A percentile compares a stretch with the other conserved stretches of the same genome.
Evolutionary conservation across 2,329 filamentous ascomycete species (phyloP).

Genomic region (Fusarium clavum): DNA sequence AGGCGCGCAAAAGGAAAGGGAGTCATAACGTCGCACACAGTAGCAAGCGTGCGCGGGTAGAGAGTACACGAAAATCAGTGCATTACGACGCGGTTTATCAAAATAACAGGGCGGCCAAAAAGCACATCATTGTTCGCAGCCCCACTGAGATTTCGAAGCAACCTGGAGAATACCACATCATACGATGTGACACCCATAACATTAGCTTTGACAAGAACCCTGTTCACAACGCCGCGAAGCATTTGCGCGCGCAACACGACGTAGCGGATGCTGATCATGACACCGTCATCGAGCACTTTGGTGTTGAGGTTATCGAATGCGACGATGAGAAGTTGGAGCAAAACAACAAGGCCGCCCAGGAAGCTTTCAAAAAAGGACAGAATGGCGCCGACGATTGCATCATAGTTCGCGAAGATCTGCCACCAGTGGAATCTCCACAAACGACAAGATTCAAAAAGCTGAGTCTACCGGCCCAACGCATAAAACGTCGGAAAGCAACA

Average conservation of each 20-base stretch:
- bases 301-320: slow-evolving; percentile 25
- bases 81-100: slow-evolving; percentile 34
- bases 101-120: slow-evolving; percentile 28
- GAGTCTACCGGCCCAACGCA: not conserved
- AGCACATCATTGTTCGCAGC: slow-evolving; percentile 29
- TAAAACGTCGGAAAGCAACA: not conserved
- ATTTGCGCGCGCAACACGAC: slow-evolving; percentile 22
- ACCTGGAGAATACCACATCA: slow-evolving; percentile 24
- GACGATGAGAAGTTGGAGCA: slow-evolving; percentile 16
- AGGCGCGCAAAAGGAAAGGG: slow-evolving; percentile 24
- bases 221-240: slow-evolving; percentile 9
- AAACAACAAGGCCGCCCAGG: slow-evolving; percentile 19
- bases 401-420: not conserved
- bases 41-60: slow-evolving; percentile 7
- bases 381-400: slow-evolving; percentile 14
- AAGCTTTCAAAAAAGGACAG: slow-evolving; percentile 8
- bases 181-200: slow-evolving; percentile 30
- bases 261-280: not conserved
- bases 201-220: slow-evolving; percentile 25
- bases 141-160: not conserved
- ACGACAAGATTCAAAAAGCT: not conserved
- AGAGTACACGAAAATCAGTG: slow-evolving; percentile 15
- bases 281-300: slow-evolving; percentile 20
- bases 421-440: not conserved
- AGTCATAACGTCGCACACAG: too few species aligned